Evolutionary conservation across 1,139 yeast species (phyloP), one percentile per base, ranked within the genome.

Genomic region (Candida gigantensis): DNA sequence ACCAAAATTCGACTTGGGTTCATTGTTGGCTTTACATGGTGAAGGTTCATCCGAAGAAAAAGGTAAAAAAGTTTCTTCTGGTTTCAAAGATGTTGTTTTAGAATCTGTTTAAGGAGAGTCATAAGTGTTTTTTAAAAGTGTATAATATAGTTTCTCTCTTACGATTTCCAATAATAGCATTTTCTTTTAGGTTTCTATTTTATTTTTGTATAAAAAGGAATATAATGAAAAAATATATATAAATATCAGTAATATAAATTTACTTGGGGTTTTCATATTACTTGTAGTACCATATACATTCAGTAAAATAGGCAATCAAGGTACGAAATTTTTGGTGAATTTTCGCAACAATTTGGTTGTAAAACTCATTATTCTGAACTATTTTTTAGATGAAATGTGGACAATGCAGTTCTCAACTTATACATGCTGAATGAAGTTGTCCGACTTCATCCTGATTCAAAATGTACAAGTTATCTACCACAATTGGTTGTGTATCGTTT

Each of bases 1-100:
- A 57, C 77, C 77, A 51, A 71, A 71, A 61, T 71, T 71, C 67
- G 77, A 71, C 58, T 68, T 71, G 57, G 74, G 75, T 58, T 59
- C 75, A 50, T 70, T 71, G 57, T 53, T 71, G 62, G 62, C 76
- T 50, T 69, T 71, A 57, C 77, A 71, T 64, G 77, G 77, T 59
- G 77, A 71, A 60, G 70, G 68, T 50, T 52, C 72, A 43, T 40
- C 76, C 55, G 75, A 71, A 57, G 76, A 71, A 58, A 69, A 71
- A 61, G 77, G 77, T 51, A 71, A 71, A 63, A 71, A 71, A 62
- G 73, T 70, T 45, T 56, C 74, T 45, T 57, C 72, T 49, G 74
- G 71, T 53, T 68, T 70, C 68, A 71, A 71, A 63, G 77, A 71
- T 57, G 77, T 71, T 58, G 74, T 71, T 52, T 69, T 71, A 62